phyloP scores from a whole-genome alignment of 805 yeast species.

The Cyberlindnera amylophila region DNA sequence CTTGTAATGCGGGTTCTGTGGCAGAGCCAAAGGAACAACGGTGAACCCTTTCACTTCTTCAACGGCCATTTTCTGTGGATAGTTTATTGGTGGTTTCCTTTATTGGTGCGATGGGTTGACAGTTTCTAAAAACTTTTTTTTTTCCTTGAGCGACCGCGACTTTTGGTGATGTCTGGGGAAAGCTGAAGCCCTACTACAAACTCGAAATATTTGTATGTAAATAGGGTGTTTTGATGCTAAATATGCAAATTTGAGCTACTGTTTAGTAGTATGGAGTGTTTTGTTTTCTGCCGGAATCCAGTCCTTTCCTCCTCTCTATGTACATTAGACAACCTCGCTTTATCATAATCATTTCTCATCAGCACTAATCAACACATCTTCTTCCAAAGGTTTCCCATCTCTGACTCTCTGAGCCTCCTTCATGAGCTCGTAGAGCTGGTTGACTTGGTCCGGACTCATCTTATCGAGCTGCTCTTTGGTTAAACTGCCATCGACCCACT shows the following conservation, averaged over 20 bases:
- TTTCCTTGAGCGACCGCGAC: not conserved
- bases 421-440: constrained; percentile 79
- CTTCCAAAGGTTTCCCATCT: constrained; percentile 13
- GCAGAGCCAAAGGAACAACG: constrained; percentile 45
- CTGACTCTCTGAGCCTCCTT: constrained; percentile 47
- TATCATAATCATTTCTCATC: not conserved
- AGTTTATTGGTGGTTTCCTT: not conserved
- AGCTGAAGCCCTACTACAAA: too few relatives aligned
- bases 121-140: not conserved
- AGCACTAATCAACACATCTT: not conserved
- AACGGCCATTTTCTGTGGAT: not conserved
- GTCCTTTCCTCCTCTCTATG: not conserved
- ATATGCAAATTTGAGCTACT: too few relatives aligned
- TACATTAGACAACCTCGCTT: not conserved
- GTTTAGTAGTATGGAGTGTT: too few relatives aligned
- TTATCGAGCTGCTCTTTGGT: constrained; percentile 65
- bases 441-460: constrained; percentile 85
- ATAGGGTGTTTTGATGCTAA: too few relatives aligned
- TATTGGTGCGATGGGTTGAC: not conserved
- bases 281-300: too few relatives aligned
- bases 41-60: constrained; percentile 56
- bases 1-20: constrained; percentile 23
- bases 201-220: too few relatives aligned
- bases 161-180: too few relatives aligned
- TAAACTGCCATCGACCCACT: constrained; percentile 62